Evolutionary conservation across 306 rosid species (phyloP), one percentile per base, ranked within the genome.

Genomic region (Cajanus cajan): DNA sequence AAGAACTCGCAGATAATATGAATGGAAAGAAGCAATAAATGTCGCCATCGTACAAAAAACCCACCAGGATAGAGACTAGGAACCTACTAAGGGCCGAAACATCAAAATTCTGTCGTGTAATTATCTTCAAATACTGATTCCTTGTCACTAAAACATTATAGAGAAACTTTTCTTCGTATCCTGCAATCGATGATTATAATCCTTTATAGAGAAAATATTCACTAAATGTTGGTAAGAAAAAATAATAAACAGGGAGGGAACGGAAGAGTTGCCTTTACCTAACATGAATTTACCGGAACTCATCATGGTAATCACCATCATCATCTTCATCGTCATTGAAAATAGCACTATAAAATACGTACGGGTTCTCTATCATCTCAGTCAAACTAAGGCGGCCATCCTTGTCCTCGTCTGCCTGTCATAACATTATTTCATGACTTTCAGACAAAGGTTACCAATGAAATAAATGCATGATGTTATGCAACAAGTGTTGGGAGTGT

Each of bases 361-460:
- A 95, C 2, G 99, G 99, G 83, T 85, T 90, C 65, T 93, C 98
- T 16, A 95, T 89, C 99, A 96, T 96, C 92, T 96, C 99, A 28
- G 78, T 16, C 96, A 91, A 82, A 40, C 89, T 85, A 31, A 95
- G 90, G 33, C 90, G 96, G 58, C 98, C 94, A 70, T 96, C 99
- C 84, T 95, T 93, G 86, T 96, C 87, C n/a, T 37, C 55, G 63
- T 96, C 99, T 7, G 99, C 98, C 99, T 93, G 92, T 73, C 83
- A 87, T 45, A 61, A 77, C 61, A 87, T 50, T 13, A 34, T 57
- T 58, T 69, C 71, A 68, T 21, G 28, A 57, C 48, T 63, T n/a
- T 19, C 15, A 64, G 45, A 66, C 31, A 16, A 22, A 33, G 50
- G 70, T 69, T 33, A 76, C 48, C 25, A 43, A 80, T 48, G 48